These are phyloP conservation scores for Mycena filopes DNA, from an alignment of 768 basidiomycete species.

Conservation along the genomic window DNA sequence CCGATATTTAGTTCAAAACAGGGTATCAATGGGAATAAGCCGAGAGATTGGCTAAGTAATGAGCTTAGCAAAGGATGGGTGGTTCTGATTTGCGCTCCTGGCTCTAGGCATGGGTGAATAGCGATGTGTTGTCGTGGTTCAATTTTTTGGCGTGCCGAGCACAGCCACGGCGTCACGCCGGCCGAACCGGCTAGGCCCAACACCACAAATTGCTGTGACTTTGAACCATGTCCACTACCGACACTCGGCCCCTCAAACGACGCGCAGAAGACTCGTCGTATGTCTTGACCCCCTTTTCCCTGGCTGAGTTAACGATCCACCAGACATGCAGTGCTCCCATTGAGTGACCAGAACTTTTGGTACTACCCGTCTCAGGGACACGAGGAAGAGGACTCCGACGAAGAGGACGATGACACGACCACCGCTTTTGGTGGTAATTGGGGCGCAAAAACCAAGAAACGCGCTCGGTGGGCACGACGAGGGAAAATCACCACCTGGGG, in stretches of 20 bases:
- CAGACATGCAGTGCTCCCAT: constrained; percentile 54
- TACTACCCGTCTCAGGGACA: constrained; percentile 86
- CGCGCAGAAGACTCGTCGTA: constrained; percentile 26
- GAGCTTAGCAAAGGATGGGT: no score
- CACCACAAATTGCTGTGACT: no score
- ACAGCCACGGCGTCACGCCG: no score
- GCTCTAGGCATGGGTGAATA: no score
- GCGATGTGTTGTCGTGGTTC: no score
- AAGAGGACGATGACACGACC: constrained; percentile 34
- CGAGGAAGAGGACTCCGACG: constrained; percentile 70
- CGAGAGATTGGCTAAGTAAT: no score
- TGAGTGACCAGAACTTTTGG: constrained; percentile 82
- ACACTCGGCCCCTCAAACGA: constrained; percentile 21
- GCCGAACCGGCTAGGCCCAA: no score
- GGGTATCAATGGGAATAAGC: no score
- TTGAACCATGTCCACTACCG: constrained; percentile 24
- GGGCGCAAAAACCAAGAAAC: constrained; percentile 81
- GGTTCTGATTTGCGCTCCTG: no score
- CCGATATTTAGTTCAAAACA: no score
- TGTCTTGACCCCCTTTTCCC: background rate
- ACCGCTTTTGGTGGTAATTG: constrained; percentile 74
- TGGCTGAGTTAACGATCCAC: constrained; percentile 27
- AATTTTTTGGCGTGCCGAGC: no score
- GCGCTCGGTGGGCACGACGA: constrained; percentile 83
- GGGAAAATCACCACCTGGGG: constrained; percentile 90